Evolutionary conservation across 495 filamentous ascomycete species (phyloP), one percentile per base, ranked within the genome.

Genomic region (Neurospora terricola): DNA sequence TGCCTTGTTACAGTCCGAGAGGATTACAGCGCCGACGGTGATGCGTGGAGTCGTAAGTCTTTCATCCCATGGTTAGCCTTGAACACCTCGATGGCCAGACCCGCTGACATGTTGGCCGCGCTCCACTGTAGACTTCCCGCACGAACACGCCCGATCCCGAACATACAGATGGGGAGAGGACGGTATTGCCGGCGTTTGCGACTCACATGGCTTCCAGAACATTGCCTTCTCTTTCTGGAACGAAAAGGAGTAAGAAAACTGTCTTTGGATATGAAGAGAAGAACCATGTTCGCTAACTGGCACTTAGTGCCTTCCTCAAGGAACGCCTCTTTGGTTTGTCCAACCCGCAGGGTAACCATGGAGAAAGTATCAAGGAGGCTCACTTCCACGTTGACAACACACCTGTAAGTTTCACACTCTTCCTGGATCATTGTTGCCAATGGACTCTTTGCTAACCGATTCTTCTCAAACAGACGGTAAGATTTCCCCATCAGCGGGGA

Each of bases 171-270:
- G 95, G 95, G 95, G 95, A 73, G 95, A 98, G 77, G 95, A 98
- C 79, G 95, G 95, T 71, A 98, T 98, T 84, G 95, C 94, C 45
- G 95, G 95, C 76, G 94, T 98, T 40, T 98, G 90, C 34, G 95
- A 98, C 79, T 91, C 92, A 10, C 95, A 98, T 75, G 93, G 93
- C 43, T 82, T 91, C 38, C 92, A 97, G 82, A 96, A 97, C 79
- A 92, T 98, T 78, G 92, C 92, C 1, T 98, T 97, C 85, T 88
- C 93, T 37, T 98, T 98, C 83, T 98, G 95, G 95, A 98, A 98
- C 81, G 93, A 92, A 81, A 90, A 97, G 84, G 95, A 98, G 93
- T 95, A 82, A 73, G 92, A 5, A 6, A 18, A 69, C 70, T 40
- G 39, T 38, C 27, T 11, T 39, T 38, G 18, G 6, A 39, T 5